Evolutionary conservation across 371 early-diverging fungal species (phyloP).

Genomic region (Gilbertella persicaria): DNA sequence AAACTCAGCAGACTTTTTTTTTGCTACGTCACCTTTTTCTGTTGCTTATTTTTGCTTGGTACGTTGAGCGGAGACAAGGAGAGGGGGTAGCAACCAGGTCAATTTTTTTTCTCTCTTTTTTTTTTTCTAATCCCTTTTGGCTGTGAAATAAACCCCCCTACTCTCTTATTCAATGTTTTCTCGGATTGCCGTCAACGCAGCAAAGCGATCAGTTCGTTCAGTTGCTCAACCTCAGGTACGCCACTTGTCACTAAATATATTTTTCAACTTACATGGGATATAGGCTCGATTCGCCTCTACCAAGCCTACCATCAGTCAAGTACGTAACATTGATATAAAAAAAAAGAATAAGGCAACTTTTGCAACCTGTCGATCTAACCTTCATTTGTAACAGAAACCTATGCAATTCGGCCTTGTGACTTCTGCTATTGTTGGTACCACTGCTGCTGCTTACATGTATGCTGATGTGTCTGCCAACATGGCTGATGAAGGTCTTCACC

Average conservation of each 20-base stretch:
- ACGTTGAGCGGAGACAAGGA: slow-evolving; percentile 3
- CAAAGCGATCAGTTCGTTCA: slow-evolving; percentile 50
- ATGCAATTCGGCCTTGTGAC: slow-evolving; percentile 54
- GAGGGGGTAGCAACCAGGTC: slow-evolving; percentile 2
- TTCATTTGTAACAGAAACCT: slow-evolving; percentile 31
- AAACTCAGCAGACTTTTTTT: neutral
- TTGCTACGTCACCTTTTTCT: slow-evolving; percentile 7
- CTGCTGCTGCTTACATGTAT: slow-evolving; percentile 58
- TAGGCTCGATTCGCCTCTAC: slow-evolving; percentile 54
- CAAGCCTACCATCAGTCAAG: slow-evolving; percentile 30
- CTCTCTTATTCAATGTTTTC: slow-evolving; percentile 51
- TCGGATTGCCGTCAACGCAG: slow-evolving; percentile 45
- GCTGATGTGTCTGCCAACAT: slow-evolving; percentile 65
- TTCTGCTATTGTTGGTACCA: slow-evolving; percentile 59
- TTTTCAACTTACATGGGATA: neutral
- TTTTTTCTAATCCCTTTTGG: slow-evolving; percentile 12
- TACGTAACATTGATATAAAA: slow-evolving; percentile 3
- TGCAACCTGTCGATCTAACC: neutral
- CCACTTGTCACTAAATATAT: neutral
- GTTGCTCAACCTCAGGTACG: slow-evolving; percentile 48
- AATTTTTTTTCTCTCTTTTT: slow-evolving; percentile 11
- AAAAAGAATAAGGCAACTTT: neutral
- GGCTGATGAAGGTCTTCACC: slow-evolving; percentile 92
- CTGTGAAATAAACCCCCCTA: slow-evolving; percentile 19
- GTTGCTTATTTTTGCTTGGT: neutral